These are phyloP conservation scores for Sphagnum contortum DNA, from an alignment of 225 moss, liverwort and hornwort genomes.

Conservation along the genomic window DNA sequence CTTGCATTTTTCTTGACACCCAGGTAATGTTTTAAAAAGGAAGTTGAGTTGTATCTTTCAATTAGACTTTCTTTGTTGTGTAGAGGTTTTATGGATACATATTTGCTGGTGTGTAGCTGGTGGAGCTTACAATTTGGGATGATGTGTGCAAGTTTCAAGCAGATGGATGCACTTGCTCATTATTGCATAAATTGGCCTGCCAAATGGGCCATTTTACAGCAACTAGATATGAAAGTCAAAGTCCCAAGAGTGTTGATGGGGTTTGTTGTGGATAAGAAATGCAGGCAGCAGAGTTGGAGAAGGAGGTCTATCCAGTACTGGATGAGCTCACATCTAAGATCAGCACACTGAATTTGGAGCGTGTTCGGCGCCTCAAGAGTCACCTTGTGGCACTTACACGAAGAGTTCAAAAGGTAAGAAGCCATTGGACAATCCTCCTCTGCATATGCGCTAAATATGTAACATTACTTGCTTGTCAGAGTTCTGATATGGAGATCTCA, in stretches of 20 bases:
- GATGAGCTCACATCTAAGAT: slow-evolving; percentile 31
- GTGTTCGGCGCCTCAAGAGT: slow-evolving; percentile 40
- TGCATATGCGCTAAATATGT: not conserved
- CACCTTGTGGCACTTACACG: slow-evolving; percentile 24
- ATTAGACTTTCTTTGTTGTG: not conserved
- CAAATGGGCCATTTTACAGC: not conserved
- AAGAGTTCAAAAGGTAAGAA: slow-evolving; percentile 35
- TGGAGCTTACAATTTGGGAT: not conserved
- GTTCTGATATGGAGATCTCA: too few species aligned
- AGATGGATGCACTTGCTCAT: not conserved
- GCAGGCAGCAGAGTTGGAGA: slow-evolving; percentile 29
- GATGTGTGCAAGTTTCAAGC: not conserved
- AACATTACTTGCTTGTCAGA: too few species aligned
- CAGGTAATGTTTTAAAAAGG: slow-evolving; percentile 16
- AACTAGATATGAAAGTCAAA: not conserved
- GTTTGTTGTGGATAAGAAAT: slow-evolving; percentile 1
- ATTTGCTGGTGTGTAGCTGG: not conserved
- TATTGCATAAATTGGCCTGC: slow-evolving; percentile 2
- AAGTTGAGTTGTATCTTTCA: not conserved
- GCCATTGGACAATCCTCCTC: not conserved
- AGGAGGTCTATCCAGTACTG: slow-evolving; percentile 21
- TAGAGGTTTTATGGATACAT: not conserved
- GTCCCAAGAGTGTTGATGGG: slow-evolving; percentile 1
- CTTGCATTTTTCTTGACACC: slow-evolving; percentile 24
- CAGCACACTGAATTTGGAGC: slow-evolving; percentile 30